Conservation (phyloP, 306 rosid species). For the Sicyos edulis region DNA sequence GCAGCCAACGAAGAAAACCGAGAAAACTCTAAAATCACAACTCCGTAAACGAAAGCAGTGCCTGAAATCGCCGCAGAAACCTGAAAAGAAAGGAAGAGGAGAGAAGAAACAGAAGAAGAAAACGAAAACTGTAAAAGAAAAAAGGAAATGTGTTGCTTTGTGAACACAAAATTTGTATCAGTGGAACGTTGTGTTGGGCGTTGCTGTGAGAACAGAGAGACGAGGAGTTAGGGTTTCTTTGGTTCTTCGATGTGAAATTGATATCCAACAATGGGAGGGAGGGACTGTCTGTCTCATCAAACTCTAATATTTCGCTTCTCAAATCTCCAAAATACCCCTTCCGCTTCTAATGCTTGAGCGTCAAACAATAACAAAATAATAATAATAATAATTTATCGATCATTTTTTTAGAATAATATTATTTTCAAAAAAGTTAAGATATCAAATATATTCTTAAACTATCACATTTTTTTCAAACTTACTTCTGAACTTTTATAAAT, state of each 20-base stretch:
- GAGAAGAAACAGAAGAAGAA: slow-evolving; percentile 14
- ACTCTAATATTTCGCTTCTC: not conserved
- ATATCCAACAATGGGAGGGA: not conserved
- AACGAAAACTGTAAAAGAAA: not conserved
- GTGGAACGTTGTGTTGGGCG: slow-evolving; percentile 4
- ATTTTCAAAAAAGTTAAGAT: no score
- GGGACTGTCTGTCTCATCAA: not conserved
- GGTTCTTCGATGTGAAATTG: not conserved
- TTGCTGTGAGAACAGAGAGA: not conserved
- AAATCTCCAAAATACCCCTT: not conserved
- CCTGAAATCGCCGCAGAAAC: slow-evolving; percentile 10
- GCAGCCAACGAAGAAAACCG: slow-evolving; percentile 26
- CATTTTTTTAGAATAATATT: no score
- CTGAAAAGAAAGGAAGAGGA: slow-evolving; percentile 18
- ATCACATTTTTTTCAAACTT: no score
- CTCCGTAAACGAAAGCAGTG: not conserved
- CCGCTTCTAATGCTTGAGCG: no score
- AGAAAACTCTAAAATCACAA: slow-evolving; percentile 19
- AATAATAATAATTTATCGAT: no score
- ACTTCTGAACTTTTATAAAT: no score
- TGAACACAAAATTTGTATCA: not conserved
- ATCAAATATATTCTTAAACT: no score
- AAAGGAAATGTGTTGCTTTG: slow-evolving; percentile 1
- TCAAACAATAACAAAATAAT: no score
- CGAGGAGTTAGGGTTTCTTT: slow-evolving; percentile 16